Evolutionary conservation across 2,329 filamentous ascomycete genomes (phyloP).

Genomic region (Ciborinia camelliae): DNA sequence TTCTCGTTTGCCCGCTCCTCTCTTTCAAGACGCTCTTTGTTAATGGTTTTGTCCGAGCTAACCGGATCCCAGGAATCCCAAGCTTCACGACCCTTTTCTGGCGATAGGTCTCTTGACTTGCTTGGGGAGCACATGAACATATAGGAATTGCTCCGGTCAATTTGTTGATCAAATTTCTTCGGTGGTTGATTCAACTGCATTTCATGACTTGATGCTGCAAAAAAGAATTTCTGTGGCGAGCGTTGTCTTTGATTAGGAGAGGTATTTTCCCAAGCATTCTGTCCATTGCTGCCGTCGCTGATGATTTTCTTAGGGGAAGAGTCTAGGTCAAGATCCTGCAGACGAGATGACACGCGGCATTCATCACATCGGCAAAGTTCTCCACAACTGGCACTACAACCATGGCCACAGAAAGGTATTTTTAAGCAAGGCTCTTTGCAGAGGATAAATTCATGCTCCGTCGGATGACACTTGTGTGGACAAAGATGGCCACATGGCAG

Average conservation of each 20-base stretch:
- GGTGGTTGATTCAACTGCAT: neutral
- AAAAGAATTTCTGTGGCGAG: neutral
- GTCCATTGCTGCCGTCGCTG: neutral
- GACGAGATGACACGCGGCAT: slow-evolving; percentile 17
- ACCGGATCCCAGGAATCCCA: neutral
- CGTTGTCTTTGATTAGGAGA: neutral
- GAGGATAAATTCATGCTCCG: slow-evolving; percentile 28
- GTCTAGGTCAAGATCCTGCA: neutral
- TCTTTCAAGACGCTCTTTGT: neutral
- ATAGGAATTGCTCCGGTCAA: neutral
- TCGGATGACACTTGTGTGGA: slow-evolving; percentile 33
- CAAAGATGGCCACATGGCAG: slow-evolving; percentile 36
- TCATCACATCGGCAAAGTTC: slow-evolving; percentile 31
- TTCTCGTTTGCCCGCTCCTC: neutral
- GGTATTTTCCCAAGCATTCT: too few species aligned
- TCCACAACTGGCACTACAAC: slow-evolving; percentile 31
- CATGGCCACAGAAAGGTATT: slow-evolving; percentile 34
- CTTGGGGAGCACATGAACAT: neutral
- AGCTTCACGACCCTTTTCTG: neutral
- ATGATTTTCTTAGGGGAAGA: neutral
- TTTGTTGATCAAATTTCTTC: neutral
- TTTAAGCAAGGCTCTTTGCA: slow-evolving; percentile 32
- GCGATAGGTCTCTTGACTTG: neutral
- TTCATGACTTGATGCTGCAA: neutral
- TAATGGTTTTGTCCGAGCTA: neutral